Evolutionary conservation across 1,284 basidiomycete species (phyloP).

Genomic region (Ceraceosorus guamensis): DNA sequence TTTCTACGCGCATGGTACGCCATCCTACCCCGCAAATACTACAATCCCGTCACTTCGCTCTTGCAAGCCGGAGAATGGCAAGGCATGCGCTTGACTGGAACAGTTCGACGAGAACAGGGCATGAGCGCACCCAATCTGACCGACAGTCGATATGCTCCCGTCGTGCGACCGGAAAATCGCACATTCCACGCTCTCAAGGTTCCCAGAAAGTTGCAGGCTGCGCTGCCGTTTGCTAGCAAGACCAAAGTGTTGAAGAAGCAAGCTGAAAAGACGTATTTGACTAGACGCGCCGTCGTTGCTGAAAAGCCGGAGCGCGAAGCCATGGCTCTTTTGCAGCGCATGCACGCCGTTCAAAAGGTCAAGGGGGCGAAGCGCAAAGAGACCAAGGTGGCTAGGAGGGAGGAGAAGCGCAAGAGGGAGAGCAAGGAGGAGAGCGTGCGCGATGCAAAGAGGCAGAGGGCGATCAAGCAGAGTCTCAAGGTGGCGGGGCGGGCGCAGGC

Average conservation of each 20-base stretch:
- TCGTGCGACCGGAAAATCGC: constrained; percentile 60
- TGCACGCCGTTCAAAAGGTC: constrained; percentile 82
- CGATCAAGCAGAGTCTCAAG: constrained; percentile 1
- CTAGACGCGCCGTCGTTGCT: constrained; percentile 69
- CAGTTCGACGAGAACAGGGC: constrained; percentile 75
- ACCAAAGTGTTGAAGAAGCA: constrained; percentile 75
- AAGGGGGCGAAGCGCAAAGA: constrained; percentile 68
- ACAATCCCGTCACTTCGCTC: constrained; percentile 91
- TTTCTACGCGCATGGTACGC: constrained; percentile 97
- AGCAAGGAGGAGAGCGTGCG: constrained; percentile 20
- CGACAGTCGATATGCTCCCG: constrained; percentile 76
- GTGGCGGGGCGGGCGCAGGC: no score
- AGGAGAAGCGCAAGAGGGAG: constrained; percentile 17
- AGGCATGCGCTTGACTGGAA: constrained; percentile 92
- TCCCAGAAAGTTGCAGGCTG: constrained; percentile 77
- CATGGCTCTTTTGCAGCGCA: constrained; percentile 86
- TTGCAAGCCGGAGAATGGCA: constrained; percentile 50
- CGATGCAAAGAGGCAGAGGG: constrained; percentile 14
- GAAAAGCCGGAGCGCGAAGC: constrained; percentile 91
- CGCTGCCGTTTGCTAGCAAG: constrained; percentile 86
- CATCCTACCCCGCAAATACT: constrained; percentile 86
- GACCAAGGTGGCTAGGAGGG: constrained; percentile 23
- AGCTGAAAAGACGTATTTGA: constrained; percentile 57
- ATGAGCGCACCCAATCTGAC: constrained; percentile 70
- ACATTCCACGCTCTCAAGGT: constrained; percentile 88